Base-by-base conservation (phyloP, 345 rosid genomes). In the Crucihimalaya himalaica region DNA sequence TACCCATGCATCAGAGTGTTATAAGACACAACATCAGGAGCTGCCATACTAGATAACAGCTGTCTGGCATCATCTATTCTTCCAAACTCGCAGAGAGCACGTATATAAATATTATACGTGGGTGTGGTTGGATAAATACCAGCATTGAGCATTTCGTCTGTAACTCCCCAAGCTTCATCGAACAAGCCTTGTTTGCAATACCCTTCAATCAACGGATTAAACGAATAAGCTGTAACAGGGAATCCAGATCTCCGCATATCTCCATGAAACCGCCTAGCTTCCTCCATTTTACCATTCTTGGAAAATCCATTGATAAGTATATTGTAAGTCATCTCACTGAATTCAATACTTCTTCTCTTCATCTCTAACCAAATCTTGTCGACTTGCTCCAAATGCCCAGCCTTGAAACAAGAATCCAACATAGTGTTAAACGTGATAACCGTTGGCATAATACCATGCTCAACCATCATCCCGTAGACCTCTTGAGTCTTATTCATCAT, bases 11-110 rank as follows among this genome's bases (percentile, higher is more conserved):
- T 83, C 20, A 88, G 73, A 64, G 83, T 84, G 78, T 88, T 88
- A 71, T 85, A 88, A 23, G 97, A 88, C 74, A 90, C 71, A 71
- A 90, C 70, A 74, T 88, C 89, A 10, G 89, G 92, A 42, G 14
- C 53, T 43, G 80, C 40, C 92, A 88, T 83, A 65, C 66, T 77
- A 14, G 45, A 66, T 57, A 88, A 74, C 48, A 64, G 54, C 67
- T 69, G 65, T 60, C 84, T 85, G 11, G 94, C 93, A 57, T 84
- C 90, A 45, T 28, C 79, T 31, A 79, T 29, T 78, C 85, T 84
- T 45, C 81, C 89, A 60, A 54, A 71, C 69, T 73, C 83, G 65
- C 88, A 87, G 58, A 90, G 77, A 40, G 85, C 82, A 34, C 78
- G 64, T 31, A 90, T 71, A 68, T 80, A 70, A 10, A 83, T 78